Base-by-base conservation (phyloP, 1,139 yeast species). In the Nematodospora anomalae region DNA sequence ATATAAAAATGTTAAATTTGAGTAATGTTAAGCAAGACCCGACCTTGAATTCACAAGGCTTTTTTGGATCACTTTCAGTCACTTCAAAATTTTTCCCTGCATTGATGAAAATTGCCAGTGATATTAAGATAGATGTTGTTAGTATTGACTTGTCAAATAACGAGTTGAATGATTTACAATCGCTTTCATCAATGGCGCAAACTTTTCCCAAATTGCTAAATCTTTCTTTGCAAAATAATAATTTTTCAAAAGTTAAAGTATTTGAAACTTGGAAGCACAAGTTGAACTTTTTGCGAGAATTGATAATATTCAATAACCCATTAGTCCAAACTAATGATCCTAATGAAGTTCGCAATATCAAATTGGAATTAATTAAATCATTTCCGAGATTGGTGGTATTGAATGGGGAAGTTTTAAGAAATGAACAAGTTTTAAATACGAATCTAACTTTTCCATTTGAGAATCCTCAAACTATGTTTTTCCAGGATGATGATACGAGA, bases 1-100 rank as follows among this genome's bases (percentile, higher is more conserved):
- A 74, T 16, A 52, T 71, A 12, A 80, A 79, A 55, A 63, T 92
- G 71, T 68, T 92, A 40, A 86, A 90, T 53, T 67, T 92, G 37
- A 71, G 83, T n/a, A 67, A 67, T 36, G 78, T 89, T 52, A 74
- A 76, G 42, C 74, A 73, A 35, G 97, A 92, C 55, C 82, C 77
- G 20, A 70, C 62, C 11, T 66, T 92, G 32, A 62, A 63, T 13
- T 64, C 74, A 12, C 74, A 74, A 44, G 96, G 96, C 0, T 67
- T 88, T 38, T 80, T 89, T 48, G 73, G 78, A 15, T 66, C 76
- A 12, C 65, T 80, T 6, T 74, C 80, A 33, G 72, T 79, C 3
- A 58, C 78, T 1, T 75, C 94, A 11, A 90, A 90, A 58, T 82
- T 90, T 74, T 89, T 92, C 59, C 86, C 90, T 3, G 98, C 98